Evolutionary conservation across 768 basidiomycete genomes (phyloP), one percentile per base, ranked within the genome.

Genomic region (Leccinum truebloodii): DNA sequence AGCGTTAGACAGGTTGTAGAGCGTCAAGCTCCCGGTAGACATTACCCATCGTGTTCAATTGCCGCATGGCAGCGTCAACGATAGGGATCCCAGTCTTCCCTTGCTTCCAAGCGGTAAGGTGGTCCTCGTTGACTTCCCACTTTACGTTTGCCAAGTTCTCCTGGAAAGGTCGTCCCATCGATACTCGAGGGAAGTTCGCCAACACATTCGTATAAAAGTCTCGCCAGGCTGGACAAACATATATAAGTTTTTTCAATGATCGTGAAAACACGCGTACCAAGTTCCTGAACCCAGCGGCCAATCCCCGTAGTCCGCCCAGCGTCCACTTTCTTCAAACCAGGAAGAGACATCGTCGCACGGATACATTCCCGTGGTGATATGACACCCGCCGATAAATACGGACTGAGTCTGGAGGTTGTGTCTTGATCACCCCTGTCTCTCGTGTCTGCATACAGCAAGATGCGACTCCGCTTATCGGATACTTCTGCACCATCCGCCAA

Each of bases 81-180:
- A 98, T 92, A 0, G 95, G 95, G 20, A 87, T 85, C 0, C 95
- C 95, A 0, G 95, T 97, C 71, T 71, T 85, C 0, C 95, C 95
- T 54, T 86, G 81, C 65, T 85, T 86, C 89, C 89, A 90, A 12
- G 84, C 84, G 59, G 81, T 74, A 4, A 88, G 75, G 56, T 80
- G 77, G 44, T 77, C 77, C 35, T 78, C 78, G 59, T 81, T 78
- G 67, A 81, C 77, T 81, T 90, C 87, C 88, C 90, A 92, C 22
- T 82, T 83, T 8, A 95, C 84, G 46, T 79, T 76, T 0, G 88
- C 85, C 66, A 85, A 90, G 68, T 88, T 95, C 72, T 94, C 90
- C 34, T 86, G 80, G 74, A 86, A 98, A 1, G 95, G 93, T 10
- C 89, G 78, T 1, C 92, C 92, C 95, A 96, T 97, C 5, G 87